A percentile compares a stretch with the other conserved stretches of the same genome.
Conservation (phyloP, 352 stramenopile genomes). For the Pythium pyrilobum region DNA sequence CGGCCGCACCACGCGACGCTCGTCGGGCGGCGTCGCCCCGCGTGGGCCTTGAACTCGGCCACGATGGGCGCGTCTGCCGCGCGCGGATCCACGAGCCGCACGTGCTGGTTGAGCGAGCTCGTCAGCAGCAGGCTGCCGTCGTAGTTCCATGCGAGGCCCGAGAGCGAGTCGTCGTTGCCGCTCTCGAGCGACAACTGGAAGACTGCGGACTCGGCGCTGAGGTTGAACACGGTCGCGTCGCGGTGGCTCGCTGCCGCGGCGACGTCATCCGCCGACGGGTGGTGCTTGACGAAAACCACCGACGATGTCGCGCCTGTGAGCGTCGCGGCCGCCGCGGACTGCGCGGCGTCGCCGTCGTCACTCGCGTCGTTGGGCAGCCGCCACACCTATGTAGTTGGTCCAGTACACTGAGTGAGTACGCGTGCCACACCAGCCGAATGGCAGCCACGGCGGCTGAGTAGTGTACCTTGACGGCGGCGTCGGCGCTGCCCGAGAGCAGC, state of each 20-base stretch:
- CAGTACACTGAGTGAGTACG: background rate
- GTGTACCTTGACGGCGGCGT: conserved; percentile 48
- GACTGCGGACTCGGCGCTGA: conserved; percentile 23
- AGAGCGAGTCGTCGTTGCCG: background rate
- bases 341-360: conserved; percentile 6
- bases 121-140: conserved; percentile 50
- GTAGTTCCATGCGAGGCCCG: conserved; percentile 53
- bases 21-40: conserved; percentile 33
- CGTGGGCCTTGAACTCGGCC: conserved; percentile 31
- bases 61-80: background rate
- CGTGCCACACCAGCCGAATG: no score
- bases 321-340: conserved; percentile 5
- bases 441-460: no score
- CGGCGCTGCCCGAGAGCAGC: conserved; percentile 52
- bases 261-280: conserved; percentile 47
- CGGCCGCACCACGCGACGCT: conserved; percentile 58
- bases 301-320: conserved; percentile 19
- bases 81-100: conserved; percentile 58
- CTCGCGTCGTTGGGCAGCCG: conserved; percentile 25
- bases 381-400: conserved; percentile 53
- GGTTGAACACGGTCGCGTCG: conserved; percentile 40
- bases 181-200: conserved; percentile 12
- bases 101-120: conserved; percentile 35
- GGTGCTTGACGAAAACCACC: conserved; percentile 36
- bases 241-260: conserved; percentile 39